Percentiles rank a stretch among this genome's conserved stretches.
Evolutionary conservation across 345 rosid genomes (phyloP).

Genomic region (Citrus trifoliata): DNA sequence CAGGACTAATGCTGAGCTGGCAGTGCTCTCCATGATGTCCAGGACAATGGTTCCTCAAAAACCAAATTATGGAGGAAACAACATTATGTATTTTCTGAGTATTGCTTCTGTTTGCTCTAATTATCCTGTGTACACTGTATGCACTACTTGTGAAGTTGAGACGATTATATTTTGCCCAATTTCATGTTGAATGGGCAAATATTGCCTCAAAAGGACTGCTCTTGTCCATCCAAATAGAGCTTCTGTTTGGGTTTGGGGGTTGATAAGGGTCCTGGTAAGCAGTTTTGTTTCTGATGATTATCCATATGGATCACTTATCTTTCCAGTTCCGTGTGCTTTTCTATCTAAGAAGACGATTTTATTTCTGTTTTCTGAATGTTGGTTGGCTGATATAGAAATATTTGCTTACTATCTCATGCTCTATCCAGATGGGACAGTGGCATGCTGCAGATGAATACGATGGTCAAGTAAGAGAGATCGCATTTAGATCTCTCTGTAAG

Average conservation of each 20-base stretch:
- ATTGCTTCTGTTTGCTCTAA: not conserved
- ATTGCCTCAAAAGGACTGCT: not conserved
- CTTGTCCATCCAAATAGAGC: not conserved
- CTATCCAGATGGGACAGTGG: conserved; percentile 87
- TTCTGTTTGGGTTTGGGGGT: not conserved
- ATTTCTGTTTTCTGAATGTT: not conserved
- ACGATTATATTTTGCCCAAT: not conserved
- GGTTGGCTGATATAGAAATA: not conserved
- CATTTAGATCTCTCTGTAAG: conserved; percentile 71
- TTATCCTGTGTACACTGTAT: not conserved
- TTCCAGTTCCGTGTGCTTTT: not conserved
- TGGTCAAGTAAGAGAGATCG: conserved; percentile 95
- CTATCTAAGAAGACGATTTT: not conserved
- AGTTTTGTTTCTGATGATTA: not conserved
- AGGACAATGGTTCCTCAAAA: not conserved
- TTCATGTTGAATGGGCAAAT: not conserved
- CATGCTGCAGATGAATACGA: conserved; percentile 87
- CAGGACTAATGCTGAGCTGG: not conserved
- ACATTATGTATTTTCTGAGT: not conserved
- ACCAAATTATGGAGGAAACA: not conserved
- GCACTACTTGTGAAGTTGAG: not conserved
- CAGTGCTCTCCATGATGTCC: not conserved
- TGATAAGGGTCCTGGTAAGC: not conserved
- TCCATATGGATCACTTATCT: not conserved
- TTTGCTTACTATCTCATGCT: conserved; percentile 10